Evolutionary conservation across 306 rosid species (phyloP).

Genomic region (Casuarina cunninghamiana): DNA sequence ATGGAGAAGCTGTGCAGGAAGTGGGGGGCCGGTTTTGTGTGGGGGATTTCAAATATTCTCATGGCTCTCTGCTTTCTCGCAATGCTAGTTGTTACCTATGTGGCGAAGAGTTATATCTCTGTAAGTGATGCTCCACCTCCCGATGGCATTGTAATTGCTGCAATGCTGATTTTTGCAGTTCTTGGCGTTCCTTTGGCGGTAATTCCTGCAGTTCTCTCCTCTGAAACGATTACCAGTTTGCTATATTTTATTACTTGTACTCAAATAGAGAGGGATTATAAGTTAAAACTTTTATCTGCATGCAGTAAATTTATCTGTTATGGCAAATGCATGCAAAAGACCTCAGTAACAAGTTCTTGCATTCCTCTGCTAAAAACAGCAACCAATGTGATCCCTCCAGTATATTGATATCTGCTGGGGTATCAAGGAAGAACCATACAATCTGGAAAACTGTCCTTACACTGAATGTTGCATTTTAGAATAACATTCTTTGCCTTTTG

Average conservation of each 20-base stretch:
- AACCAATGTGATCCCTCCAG: not conserved
- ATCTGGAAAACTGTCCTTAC: not conserved
- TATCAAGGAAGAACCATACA: not conserved
- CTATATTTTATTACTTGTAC: not conserved
- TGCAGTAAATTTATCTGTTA: not conserved
- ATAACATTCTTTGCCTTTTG: not conserved
- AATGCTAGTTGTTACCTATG: conserved; percentile 69
- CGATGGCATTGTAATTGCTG: conserved; percentile 55
- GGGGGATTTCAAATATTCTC: conserved; percentile 83
- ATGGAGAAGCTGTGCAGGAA: conserved; percentile 88
- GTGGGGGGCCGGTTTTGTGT: conserved; percentile 85
- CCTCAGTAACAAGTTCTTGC: not conserved
- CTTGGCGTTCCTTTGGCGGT: conserved; percentile 90
- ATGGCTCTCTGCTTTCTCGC: conserved; percentile 81
- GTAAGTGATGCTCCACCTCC: conserved; percentile 63
- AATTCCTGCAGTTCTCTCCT: conserved; percentile 41
- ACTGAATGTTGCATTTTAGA: not conserved
- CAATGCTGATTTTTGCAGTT: conserved; percentile 65
- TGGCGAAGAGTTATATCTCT: conserved; percentile 55
- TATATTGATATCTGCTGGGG: not conserved
- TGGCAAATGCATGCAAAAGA: not conserved
- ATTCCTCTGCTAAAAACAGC: not conserved
- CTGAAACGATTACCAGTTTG: conserved; percentile 15
- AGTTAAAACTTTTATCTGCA: not conserved
- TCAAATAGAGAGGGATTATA: not conserved